Conservation (phyloP, 2,329 filamentous ascomycete genomes). For the Beauveria sp. region DNA sequence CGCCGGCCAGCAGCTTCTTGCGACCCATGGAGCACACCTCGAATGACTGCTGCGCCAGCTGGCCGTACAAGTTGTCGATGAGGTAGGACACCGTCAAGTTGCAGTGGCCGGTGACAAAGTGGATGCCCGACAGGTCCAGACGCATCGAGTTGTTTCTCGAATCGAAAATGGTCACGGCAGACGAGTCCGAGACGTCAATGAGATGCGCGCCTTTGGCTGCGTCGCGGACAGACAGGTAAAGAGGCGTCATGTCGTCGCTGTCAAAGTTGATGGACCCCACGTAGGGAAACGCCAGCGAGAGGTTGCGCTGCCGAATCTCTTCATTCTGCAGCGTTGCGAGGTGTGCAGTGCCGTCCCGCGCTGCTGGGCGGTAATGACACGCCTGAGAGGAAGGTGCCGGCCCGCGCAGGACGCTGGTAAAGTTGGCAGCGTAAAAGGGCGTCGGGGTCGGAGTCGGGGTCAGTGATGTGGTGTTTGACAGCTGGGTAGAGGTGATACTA, state of each 20-base stretch:
- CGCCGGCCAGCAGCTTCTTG: background rate
- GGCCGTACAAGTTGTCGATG: slow-evolving; percentile 26
- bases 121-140: slow-evolving; percentile 25
- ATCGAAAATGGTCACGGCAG: slow-evolving; percentile 25
- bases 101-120: slow-evolving; percentile 28
- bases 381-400: slow-evolving; percentile 8
- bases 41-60: slow-evolving; percentile 25
- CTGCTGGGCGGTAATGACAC: slow-evolving; percentile 24
- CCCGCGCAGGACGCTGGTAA: slow-evolving; percentile 7
- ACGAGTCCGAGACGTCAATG: slow-evolving; percentile 28
- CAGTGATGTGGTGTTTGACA: background rate
- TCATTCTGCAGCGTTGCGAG: slow-evolving; percentile 26
- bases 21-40: slow-evolving; percentile 20
- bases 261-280: slow-evolving; percentile 30
- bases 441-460: background rate
- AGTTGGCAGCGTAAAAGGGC: background rate
- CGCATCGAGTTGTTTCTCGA: slow-evolving; percentile 24
- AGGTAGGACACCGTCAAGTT: slow-evolving; percentile 25
- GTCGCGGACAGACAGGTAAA: slow-evolving; percentile 27
- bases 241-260: slow-evolving; percentile 22
- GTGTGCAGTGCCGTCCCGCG: slow-evolving; percentile 16
- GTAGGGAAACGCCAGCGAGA: slow-evolving; percentile 27
- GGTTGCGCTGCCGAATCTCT: slow-evolving; percentile 22
- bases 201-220: slow-evolving; percentile 20
- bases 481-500: background rate